Percentiles rank a stretch among this genome's conserved stretches.
Conservation (phyloP, 257 asterid species). For the Rauvolfia tetraphylla region DNA sequence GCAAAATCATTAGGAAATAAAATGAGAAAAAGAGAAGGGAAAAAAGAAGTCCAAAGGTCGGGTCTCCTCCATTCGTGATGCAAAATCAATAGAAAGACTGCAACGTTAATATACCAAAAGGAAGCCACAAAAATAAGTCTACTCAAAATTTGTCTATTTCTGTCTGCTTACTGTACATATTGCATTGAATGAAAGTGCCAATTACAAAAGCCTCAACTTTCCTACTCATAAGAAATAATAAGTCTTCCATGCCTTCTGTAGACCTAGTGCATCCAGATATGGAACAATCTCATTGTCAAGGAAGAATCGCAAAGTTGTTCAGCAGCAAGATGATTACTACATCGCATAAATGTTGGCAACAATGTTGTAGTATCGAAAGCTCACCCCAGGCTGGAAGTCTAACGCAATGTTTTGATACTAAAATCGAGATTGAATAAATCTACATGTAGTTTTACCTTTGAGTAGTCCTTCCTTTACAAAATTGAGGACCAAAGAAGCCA, state of each 20-base stretch:
- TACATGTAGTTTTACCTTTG: slow-evolving; percentile 18
- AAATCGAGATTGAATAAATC: slow-evolving; percentile 37
- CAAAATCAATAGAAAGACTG: not conserved
- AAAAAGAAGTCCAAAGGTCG: not conserved
- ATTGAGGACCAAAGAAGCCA: slow-evolving; percentile 48
- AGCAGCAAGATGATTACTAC: not conserved
- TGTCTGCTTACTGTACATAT: too few relatives aligned
- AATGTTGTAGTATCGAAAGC: too few relatives aligned
- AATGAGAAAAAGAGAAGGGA: too few relatives aligned
- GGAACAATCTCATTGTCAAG: not conserved
- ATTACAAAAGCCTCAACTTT: not conserved
- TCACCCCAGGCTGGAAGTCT: too few relatives aligned
- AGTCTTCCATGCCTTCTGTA: not conserved
- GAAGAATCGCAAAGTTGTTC: not conserved
- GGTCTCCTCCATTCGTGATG: not conserved
- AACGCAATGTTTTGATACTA: slow-evolving; percentile 1
- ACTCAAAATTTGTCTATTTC: too few relatives aligned
- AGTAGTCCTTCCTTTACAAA: slow-evolving; percentile 40
- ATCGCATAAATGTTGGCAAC: too few relatives aligned
- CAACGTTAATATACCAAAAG: too few relatives aligned
- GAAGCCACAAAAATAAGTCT: too few relatives aligned
- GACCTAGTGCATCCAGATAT: too few relatives aligned
- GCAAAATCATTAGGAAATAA: too few relatives aligned
- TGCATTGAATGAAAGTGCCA: not conserved
- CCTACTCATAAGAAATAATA: not conserved